Conservation (phyloP, 2,329 filamentous ascomycete species). For the Hypomyces perniciosus region DNA sequence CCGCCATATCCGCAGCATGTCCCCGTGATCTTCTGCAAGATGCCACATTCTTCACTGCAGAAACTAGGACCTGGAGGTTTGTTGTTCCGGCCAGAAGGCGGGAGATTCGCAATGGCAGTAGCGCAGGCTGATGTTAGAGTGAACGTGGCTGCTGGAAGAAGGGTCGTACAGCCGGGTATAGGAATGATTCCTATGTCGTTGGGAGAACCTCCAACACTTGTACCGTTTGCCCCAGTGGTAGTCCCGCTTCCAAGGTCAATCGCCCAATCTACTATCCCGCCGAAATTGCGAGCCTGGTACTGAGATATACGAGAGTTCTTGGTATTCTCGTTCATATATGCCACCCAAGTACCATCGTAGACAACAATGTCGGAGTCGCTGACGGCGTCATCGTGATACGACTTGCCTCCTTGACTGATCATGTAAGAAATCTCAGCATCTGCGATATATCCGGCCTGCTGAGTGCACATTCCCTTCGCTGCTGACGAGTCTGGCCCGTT, state of each 20-base stretch:
- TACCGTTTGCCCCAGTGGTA: too few species aligned
- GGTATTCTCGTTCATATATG: constrained; percentile 18
- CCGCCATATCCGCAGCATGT: too few species aligned
- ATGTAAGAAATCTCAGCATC: constrained; percentile 22
- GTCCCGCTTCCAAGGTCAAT: constrained; percentile 13
- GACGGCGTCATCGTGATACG: constrained; percentile 6
- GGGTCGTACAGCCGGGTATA: too few species aligned
- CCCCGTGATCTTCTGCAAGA: too few species aligned
- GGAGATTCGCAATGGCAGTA: too few species aligned
- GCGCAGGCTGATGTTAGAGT: too few species aligned
- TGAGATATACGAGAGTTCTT: constrained; percentile 13
- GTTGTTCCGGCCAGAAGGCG: too few species aligned
- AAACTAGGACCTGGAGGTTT: too few species aligned
- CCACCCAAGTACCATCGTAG: constrained; percentile 19
- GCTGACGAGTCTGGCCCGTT: constrained; percentile 9
- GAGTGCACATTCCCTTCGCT: constrained; percentile 19
- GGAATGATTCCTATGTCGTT: too few species aligned
- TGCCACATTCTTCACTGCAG: too few species aligned
- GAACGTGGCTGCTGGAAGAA: too few species aligned
- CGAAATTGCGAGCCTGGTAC: constrained; percentile 18
- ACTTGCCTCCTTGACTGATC: not conserved
- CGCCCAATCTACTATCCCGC: constrained; percentile 21
- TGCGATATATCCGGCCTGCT: constrained; percentile 21
- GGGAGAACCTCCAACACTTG: too few species aligned
- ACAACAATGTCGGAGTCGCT: constrained; percentile 16